Percentiles rank a stretch among this genome's conserved stretches.
Conservation (phyloP, 2,329 filamentous ascomycete genomes). For the Albifimbria verrucaria region DNA sequence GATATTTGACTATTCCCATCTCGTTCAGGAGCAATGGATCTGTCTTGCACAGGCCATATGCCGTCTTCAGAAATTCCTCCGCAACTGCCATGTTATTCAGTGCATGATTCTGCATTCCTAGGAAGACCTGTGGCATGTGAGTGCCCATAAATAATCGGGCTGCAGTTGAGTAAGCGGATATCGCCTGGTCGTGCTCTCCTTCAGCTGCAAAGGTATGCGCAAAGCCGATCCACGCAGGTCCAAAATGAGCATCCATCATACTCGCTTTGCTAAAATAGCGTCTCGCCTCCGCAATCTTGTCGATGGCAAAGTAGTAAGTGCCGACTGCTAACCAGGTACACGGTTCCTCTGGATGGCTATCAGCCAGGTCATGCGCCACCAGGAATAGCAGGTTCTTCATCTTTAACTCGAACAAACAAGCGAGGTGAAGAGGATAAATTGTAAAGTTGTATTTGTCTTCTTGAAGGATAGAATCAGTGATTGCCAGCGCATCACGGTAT, state of each 20-base stretch:
- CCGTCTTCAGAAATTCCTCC: slow-evolving; percentile 89
- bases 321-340: slow-evolving; percentile 93
- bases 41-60: slow-evolving; percentile 75
- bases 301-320: slow-evolving; percentile 87
- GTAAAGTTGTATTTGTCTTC: slow-evolving; percentile 86
- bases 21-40: slow-evolving; percentile 94
- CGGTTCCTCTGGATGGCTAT: slow-evolving; percentile 86
- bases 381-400: slow-evolving; percentile 88
- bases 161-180: slow-evolving; percentile 94
- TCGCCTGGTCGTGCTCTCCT: slow-evolving; percentile 96
- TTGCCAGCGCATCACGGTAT: slow-evolving; percentile 79
- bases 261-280: slow-evolving; percentile 97
- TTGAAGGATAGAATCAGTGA: slow-evolving; percentile 79
- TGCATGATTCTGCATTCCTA: slow-evolving; percentile 97
- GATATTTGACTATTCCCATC: slow-evolving; percentile 92
- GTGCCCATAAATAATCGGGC: slow-evolving; percentile 94
- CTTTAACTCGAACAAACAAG: slow-evolving; percentile 82
- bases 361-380: slow-evolving; percentile 86
- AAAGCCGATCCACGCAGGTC: slow-evolving; percentile 97
- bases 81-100: slow-evolving; percentile 93
- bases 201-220: slow-evolving; percentile 97
- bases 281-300: slow-evolving; percentile 87
- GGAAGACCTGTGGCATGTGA: slow-evolving; percentile 89
- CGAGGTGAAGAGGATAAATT: slow-evolving; percentile 86
- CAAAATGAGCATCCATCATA: slow-evolving; percentile 96